A percentile compares a stretch with the other conserved stretches of the same genome.
These are phyloP conservation scores for Thuja plicata DNA, from an alignment of 83 land plant species.

Conservation along the genomic window DNA sequence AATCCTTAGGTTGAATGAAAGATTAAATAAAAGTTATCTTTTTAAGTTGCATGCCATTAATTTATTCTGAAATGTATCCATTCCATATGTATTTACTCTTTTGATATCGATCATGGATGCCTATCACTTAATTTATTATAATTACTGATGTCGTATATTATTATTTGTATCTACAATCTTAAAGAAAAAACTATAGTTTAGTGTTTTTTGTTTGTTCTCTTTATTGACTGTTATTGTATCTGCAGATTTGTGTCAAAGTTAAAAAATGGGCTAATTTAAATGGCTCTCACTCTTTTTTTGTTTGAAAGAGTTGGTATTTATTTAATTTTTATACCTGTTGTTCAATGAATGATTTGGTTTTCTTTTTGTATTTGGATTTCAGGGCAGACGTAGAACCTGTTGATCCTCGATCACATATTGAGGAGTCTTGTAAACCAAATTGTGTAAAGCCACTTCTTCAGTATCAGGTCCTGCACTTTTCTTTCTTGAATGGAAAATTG, in stretches of 20 bases:
- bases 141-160: not conserved
- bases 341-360: not conserved
- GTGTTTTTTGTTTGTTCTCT: not conserved
- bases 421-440: conserved; percentile 55
- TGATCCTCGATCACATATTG: conserved; percentile 46
- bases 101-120: not conserved
- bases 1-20: not conserved
- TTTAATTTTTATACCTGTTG: not conserved
- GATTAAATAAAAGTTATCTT: not conserved
- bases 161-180: not conserved
- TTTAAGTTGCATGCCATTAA: not conserved
- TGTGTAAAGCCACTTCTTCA: conserved; percentile 38
- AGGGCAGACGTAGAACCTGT: conserved; percentile 44
- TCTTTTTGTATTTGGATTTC: not conserved
- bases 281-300: not conserved
- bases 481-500: not conserved
- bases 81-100: not conserved
- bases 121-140: not conserved
- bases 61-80: not conserved
- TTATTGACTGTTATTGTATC: not conserved
- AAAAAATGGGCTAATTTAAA: not conserved
- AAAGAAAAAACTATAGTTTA: not conserved
- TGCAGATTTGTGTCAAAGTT: not conserved
- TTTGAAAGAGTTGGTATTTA: not conserved
- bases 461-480: conserved; percentile 33